Base-by-base conservation (phyloP, 768 basidiomycete genomes). In the Crucibulum laeve region DNA sequence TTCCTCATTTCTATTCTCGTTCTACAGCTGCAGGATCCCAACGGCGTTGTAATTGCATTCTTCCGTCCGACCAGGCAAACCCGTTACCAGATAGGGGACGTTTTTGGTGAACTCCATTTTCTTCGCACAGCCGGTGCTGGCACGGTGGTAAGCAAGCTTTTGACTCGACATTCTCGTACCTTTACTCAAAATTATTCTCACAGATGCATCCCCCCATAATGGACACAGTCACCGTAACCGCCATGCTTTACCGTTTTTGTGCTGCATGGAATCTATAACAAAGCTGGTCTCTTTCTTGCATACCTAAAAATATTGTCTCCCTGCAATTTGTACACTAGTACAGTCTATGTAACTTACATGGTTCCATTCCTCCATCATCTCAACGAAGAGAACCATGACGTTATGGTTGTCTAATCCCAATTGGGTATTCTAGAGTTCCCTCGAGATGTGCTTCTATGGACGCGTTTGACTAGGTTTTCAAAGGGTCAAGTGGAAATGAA, bases 131-230 rank as follows among this genome's bases (percentile, higher is more conserved):
- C 84, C 44, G 89, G 90, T 37, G 77, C 80, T 54, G 87, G 88
- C 37, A 87, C 87, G 45, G 86, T 91, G 67, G 89, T 90, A 68
- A 65, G 70, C 57, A 38, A 60, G 51, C 26, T 56, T 56, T 52
- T 37, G 8, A 8, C 45, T 40, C 39, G 48, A 18, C 40, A 40
- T 40, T 37, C 34, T 40, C 41, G 28, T n/a, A 30, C 28, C 33
- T 48, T 43, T 46, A 50, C 35, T 40, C 36, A 28, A 35, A 15
- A 42, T 32, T 52, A 34, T 40, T 50, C 49, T 40, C 44, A 41
- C 57, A 89, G 87, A 86, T 80, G 73, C 88, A 89, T 59, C 88
- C 87, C 40, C 89, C 89, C 52, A 82, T 91, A 63, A 91, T 91
- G 89, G 87, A 91, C 70, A 81, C 79, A 35, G 87, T 91, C 48